Evolutionary conservation across 1,284 basidiomycete species (phyloP).

Genomic region (Fistulinella cinereoalba): DNA sequence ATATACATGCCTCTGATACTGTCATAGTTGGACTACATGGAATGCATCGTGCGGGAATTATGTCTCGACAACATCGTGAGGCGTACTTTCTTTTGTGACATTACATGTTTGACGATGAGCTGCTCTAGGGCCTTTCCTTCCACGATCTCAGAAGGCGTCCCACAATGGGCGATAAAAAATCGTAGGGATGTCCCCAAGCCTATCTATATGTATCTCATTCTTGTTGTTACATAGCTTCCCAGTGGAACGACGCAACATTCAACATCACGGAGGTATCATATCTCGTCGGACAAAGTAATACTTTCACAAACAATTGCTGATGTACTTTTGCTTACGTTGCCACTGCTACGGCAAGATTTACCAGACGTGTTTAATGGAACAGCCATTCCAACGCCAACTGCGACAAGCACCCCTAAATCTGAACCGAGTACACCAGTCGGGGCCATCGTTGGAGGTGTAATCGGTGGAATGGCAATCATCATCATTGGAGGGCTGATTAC

Average conservation of each 20-base stretch:
- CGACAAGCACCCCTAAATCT: slow-evolving; percentile 2
- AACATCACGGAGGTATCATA: slow-evolving; percentile 8
- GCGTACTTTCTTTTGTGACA: background rate
- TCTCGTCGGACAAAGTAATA: slow-evolving; percentile 10
- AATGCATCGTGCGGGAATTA: slow-evolving; percentile 10
- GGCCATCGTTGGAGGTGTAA: slow-evolving; percentile 21
- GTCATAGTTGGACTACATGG: slow-evolving; percentile 22
- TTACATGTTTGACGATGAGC: background rate
- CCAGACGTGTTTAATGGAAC: slow-evolving; percentile 15
- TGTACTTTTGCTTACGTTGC: background rate
- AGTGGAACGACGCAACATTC: slow-evolving; percentile 17
- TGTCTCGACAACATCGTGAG: slow-evolving; percentile 20
- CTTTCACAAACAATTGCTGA: background rate
- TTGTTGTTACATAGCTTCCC: slow-evolving; percentile 14
- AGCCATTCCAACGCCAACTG: slow-evolving; percentile 9
- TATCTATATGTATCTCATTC: background rate
- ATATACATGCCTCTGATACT: slow-evolving; percentile 3
- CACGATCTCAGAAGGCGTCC: slow-evolving; percentile 16
- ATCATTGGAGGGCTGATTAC: slow-evolving; percentile 15
- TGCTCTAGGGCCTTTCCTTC: slow-evolving; percentile 23
- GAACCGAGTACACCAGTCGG: slow-evolving; percentile 8
- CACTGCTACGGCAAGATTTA: background rate
- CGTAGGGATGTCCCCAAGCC: slow-evolving; percentile 13
- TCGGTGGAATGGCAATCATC: slow-evolving; percentile 13
- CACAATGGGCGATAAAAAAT: slow-evolving; percentile 23